These are phyloP conservation scores for Anthoceros angustus DNA, from an alignment of 225 moss, liverwort and hornwort species.

Conservation along the genomic window DNA sequence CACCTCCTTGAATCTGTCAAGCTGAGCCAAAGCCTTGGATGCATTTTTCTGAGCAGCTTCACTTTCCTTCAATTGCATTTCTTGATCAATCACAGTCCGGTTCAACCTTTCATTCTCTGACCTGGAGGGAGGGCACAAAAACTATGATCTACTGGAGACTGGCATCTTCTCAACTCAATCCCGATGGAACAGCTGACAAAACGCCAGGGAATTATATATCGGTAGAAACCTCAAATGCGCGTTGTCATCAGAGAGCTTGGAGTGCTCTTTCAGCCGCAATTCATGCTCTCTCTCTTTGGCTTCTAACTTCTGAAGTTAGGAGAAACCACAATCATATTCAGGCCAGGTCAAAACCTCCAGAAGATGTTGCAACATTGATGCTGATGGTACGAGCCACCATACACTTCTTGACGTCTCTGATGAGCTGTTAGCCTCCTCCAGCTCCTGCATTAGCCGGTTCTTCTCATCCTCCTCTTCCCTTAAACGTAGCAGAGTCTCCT, in stretches of 20 bases:
- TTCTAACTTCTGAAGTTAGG: background rate
- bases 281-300: background rate
- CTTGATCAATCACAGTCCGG: constrained; percentile 14
- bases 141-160: background rate
- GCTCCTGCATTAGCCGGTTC: background rate
- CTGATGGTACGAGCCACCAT: background rate
- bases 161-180: too few relatives aligned
- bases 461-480: constrained; percentile 3
- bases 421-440: background rate
- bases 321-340: background rate
- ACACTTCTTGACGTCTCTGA: background rate
- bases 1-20: constrained; percentile 55
- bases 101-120: constrained; percentile 40
- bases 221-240: background rate
- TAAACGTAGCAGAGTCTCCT: background rate
- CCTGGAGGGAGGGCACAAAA: constrained; percentile 12
- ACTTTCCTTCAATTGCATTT: background rate
- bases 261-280: background rate
- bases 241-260: background rate
- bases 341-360: too few relatives aligned
- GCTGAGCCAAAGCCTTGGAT: constrained; percentile 18
- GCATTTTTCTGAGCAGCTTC: constrained; percentile 13
- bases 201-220: background rate
- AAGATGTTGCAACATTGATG: too few relatives aligned
- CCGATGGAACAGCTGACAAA: too few relatives aligned